Evolutionary conservation across 2,329 filamentous ascomycete genomes (phyloP), one percentile per base, ranked within the genome.

Genomic region (Arthrocladium fulminans): DNA sequence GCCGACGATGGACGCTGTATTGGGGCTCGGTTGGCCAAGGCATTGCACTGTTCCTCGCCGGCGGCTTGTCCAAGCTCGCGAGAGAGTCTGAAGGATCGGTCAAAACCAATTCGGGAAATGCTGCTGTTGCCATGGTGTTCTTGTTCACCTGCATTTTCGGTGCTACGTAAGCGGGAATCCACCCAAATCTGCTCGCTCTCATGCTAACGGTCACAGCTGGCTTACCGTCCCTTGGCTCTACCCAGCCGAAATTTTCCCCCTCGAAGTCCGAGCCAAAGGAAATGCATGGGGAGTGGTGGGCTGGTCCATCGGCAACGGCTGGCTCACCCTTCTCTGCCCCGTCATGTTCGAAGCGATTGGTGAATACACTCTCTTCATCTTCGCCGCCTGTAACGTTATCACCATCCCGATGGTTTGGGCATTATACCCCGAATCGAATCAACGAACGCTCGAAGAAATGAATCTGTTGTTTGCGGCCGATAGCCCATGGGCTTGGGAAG

Each of bases 271-370:
- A 19, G 84, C 84, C 1, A 82, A 83, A 56, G 84, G 84, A 4
- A 88, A 87, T 51, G 82, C 84, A 0, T 87, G 79, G 75, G 83
- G 84, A 17, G 83, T 88, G 0, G 76, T 86, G 0, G 84, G 84
- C 0, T 88, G 84, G 84, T 78, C 73, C 12, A 85, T 88, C 44
- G 84, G 84, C 0, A 86, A 86, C 54, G 83, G 82, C 13, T 84
- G 80, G 79, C 63, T 76, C 60, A 66, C 65, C 0, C 67, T 80
- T 0, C 64, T 80, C 1, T 73, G 74, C 7, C 77, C 77, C 0
- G 69, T 74, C n/a, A 81, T 82, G 65, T 83, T 86, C 60, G 65
- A 71, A 48, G 68, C 72, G 4, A 78, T 88, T 45, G 73, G 76
- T 19, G 81, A 86, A 53, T 86, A 84, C 59, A 87, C 83, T 0